These are phyloP conservation scores for Cucumis variabilis DNA, from an alignment of 331 rosid genomes.

Conservation along the genomic window DNA sequence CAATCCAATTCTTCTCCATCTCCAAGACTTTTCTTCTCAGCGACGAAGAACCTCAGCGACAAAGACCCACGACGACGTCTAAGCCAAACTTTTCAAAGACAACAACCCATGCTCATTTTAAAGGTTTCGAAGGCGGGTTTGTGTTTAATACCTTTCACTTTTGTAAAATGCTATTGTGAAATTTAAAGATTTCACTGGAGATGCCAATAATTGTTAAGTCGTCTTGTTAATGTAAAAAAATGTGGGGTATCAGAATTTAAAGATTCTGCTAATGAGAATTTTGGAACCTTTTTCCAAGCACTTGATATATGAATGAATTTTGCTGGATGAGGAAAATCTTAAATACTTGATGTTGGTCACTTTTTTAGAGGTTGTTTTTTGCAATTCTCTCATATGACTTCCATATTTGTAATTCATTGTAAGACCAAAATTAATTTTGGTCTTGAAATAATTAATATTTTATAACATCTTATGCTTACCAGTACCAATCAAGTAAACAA, in stretches of 20 bases:
- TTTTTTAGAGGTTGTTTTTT: background rate
- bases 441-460: background rate
- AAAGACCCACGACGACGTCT: too few relatives aligned
- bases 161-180: background rate
- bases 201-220: too few relatives aligned
- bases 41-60: too few relatives aligned
- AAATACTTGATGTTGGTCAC: background rate
- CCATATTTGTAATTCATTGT: background rate
- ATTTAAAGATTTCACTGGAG: background rate
- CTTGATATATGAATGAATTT: too few relatives aligned
- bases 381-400: background rate
- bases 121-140: conserved; percentile 68
- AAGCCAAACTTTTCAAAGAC: too few relatives aligned
- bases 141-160: background rate
- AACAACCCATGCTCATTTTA: too few relatives aligned
- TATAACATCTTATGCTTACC: background rate
- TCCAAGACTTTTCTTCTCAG: too few relatives aligned
- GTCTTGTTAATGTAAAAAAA: too few relatives aligned
- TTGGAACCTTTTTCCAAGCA: too few relatives aligned
- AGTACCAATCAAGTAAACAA: background rate
- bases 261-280: background rate
- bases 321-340: background rate
- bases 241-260: background rate
- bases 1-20: too few relatives aligned
- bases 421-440: background rate